A percentile compares a stretch with the other conserved stretches of the same genome.
phyloP scores from a whole-genome alignment of 805 yeast species.

The Sugiyamaella smithiae region DNA sequence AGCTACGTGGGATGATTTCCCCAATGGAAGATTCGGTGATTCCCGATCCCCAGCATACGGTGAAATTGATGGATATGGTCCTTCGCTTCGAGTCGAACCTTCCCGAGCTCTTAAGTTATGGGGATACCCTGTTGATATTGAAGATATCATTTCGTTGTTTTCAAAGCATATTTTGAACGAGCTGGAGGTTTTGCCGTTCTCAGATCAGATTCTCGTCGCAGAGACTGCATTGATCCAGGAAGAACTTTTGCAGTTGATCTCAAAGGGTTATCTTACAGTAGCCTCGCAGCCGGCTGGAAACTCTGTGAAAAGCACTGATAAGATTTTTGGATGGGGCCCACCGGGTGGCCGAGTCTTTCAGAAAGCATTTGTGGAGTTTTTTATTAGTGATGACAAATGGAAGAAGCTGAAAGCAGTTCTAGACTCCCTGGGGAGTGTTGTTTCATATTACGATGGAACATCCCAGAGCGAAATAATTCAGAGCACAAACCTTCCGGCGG shows the following conservation, averaged over 20 bases:
- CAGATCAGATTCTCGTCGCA: constrained; percentile 77
- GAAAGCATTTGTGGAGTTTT: constrained; percentile 89
- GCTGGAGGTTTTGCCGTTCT: constrained; percentile 85
- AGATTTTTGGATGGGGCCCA: constrained; percentile 98
- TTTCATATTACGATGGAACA: constrained; percentile 77
- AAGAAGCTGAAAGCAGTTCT: constrained; percentile 53
- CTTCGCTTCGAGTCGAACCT: constrained; percentile 72
- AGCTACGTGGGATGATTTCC: constrained; percentile 97
- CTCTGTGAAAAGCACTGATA: constrained; percentile 73
- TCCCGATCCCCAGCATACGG: constrained; percentile 96
- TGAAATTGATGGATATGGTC: constrained; percentile 97
- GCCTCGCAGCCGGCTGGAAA: constrained; percentile 96
- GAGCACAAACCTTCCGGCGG: constrained; percentile 55
- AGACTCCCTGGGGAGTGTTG: constrained; percentile 40
- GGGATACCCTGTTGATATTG: constrained; percentile 66
- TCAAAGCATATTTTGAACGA: constrained; percentile 70
- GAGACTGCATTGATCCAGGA: constrained; percentile 94
- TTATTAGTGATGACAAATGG: constrained; percentile 76
- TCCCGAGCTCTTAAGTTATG: constrained; percentile 67
- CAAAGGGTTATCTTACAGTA: constrained; percentile 73
- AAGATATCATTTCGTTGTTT: constrained; percentile 66
- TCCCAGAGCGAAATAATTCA: constrained; percentile 26
- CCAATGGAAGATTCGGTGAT: constrained; percentile 94
- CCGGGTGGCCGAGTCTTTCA: constrained; percentile 83
- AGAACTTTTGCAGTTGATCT: constrained; percentile 75